Conservation (phyloP, 1,139 yeast species). For the Sugiyamaella pinicola region DNA sequence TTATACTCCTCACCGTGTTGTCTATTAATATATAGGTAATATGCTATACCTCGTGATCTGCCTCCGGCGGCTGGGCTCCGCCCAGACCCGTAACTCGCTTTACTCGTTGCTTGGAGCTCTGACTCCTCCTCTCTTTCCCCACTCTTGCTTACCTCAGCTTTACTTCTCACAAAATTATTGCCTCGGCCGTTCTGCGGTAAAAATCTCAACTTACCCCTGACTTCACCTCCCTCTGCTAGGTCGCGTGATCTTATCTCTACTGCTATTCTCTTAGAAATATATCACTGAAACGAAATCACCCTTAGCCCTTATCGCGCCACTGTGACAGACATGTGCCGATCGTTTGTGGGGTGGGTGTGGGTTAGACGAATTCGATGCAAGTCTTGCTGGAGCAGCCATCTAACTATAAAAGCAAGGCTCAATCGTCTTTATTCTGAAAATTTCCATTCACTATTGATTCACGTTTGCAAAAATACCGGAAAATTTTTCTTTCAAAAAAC, state of each 20-base stretch:
- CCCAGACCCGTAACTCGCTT: background rate
- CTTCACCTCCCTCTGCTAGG: no score
- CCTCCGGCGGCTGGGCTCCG: background rate
- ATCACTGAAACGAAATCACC: background rate
- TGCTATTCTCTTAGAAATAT: background rate
- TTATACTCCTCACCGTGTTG: slow-evolving; percentile 42
- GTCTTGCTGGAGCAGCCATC: background rate
- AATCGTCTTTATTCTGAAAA: background rate
- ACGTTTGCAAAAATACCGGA: no score
- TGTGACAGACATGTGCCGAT: background rate
- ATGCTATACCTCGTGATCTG: background rate
- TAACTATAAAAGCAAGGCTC: background rate
- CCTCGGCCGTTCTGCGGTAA: background rate
- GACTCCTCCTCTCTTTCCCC: no score
- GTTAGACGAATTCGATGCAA: background rate
- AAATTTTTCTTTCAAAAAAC: no score
- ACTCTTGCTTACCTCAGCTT: no score
- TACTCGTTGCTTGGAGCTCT: no score
- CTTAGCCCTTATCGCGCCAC: background rate
- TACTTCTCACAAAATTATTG: no score
- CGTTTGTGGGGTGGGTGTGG: background rate
- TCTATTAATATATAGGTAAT: background rate
- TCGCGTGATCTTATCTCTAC: background rate
- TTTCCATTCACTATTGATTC: background rate
- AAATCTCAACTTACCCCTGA: background rate